Base-by-base conservation (phyloP, 352 stramenopile genomes). In the Phytophthora tentaculata region DNA sequence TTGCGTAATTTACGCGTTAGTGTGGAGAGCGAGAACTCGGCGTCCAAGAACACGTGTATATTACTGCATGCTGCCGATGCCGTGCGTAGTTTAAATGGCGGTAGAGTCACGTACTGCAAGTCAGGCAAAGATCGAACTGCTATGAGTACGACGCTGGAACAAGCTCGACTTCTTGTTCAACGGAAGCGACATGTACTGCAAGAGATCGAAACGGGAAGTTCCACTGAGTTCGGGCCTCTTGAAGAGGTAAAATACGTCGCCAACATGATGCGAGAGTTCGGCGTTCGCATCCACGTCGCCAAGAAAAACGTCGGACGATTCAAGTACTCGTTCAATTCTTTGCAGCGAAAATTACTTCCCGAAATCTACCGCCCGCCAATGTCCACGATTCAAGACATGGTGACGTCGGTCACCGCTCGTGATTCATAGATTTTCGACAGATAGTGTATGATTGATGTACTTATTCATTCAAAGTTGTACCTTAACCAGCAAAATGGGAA, bases 61-160 rank as follows among this genome's bases (percentile, higher is more conserved):
- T 73, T 97, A 16, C 67, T 95, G 41, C 83, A 94, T 55, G 88
- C 91, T 0, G 84, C 74, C 2, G 89, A 97, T 54, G 83, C 89
- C 6, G 91, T 97, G 26, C 92, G 97, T 17, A 93, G 88, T 64
- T 68, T 99, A 20, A 92, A 97, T 51, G 96, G 95, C 32, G 95
- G 94, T 0, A 86, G 93, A 32, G 81, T 98, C 26, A 98, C 97
- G 0, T 99, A 98, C 83, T 99, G 97, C 84, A 99, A 99, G 67
- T 97, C 85, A n/a, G 97, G 97, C 26, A 99, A 99, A 71, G 97
- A 99, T 78, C 89, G 97, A 55, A 99, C 97, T 12, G 97, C 95
- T 12, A 99, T 99, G 97, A 97, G 96, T 55, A 89, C 98, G 20
- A 99, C 96, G 44, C 90, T 98, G 28, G 97, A 99, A 65, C 89